Conservation (phyloP, 164 flowering plant species). For the Annona cherimola region DNA sequence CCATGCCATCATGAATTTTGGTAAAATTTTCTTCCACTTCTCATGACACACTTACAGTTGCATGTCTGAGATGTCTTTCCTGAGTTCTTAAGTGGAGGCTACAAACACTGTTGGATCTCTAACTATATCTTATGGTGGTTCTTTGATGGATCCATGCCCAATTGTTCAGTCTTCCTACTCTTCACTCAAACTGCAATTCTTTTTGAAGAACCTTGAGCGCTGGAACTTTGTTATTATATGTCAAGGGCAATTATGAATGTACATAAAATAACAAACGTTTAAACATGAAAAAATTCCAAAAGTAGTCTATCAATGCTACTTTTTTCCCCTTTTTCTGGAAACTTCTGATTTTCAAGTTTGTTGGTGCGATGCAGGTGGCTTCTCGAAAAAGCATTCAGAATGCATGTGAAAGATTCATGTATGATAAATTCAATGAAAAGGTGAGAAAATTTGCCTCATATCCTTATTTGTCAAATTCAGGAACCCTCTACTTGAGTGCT, state of each 20-base stretch:
- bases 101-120: too few species aligned
- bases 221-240: not conserved
- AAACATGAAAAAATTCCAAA: not conserved
- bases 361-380: slow-evolving; percentile 30
- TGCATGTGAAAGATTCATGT: slow-evolving; percentile 73
- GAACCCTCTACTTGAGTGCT: not conserved
- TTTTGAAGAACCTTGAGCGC: not conserved
- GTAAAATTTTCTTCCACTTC: too few species aligned
- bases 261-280: too few species aligned
- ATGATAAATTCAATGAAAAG: slow-evolving; percentile 56
- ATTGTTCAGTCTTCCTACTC: not conserved
- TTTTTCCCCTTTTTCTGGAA: not conserved
- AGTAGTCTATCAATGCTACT: not conserved
- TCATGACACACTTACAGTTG: too few species aligned
- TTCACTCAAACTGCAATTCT: not conserved
- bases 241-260: not conserved
- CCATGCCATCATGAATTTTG: too few species aligned
- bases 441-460: slow-evolving; percentile 24
- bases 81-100: too few species aligned
- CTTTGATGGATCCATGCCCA: not conserved
- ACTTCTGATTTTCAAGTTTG: not conserved
- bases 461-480: not conserved
- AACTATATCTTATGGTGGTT: not conserved
- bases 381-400: slow-evolving; percentile 38
- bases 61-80: too few species aligned